phyloP scores from a whole-genome alignment of 805 yeast genomes.

The Scheffersomyces coipomensis region DNA sequence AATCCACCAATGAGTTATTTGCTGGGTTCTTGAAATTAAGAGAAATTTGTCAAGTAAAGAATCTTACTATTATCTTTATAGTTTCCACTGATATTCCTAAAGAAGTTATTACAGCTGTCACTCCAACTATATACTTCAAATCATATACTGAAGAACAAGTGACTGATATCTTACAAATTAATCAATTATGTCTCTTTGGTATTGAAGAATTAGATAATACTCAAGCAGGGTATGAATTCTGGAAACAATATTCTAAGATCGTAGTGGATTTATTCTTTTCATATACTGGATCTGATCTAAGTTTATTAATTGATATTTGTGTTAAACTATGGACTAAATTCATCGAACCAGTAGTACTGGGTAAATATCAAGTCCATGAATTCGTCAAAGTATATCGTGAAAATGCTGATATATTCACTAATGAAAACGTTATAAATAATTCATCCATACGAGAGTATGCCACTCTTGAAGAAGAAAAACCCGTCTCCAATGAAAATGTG shows the following conservation, averaged over 20 bases:
- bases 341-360: constrained; percentile 21
- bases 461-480: constrained; percentile 18
- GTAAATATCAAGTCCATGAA: constrained; percentile 20
- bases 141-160: constrained; percentile 37
- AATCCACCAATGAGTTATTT: constrained; percentile 38
- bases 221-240: constrained; percentile 22
- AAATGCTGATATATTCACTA: constrained; percentile 22
- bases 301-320: constrained; percentile 30
- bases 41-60: constrained; percentile 34
- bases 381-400: constrained; percentile 35
- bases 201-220: constrained; percentile 12
- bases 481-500: constrained; percentile 15
- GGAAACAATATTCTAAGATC: constrained; percentile 43
- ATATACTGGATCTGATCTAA: constrained; percentile 45
- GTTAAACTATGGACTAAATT: constrained; percentile 33
- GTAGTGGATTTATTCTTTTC: constrained; percentile 45
- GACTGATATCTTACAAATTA: constrained; percentile 33
- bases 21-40: constrained; percentile 40
- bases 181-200: constrained; percentile 23
- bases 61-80: constrained; percentile 38
- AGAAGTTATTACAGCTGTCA: constrained; percentile 32
- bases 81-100: constrained; percentile 39
- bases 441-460: constrained; percentile 25
- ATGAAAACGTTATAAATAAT: constrained; percentile 30
- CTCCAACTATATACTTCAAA: constrained; percentile 42